Evolutionary conservation across 495 filamentous ascomycete genomes (phyloP).

Genomic region (Jackrogersella minutella): DNA sequence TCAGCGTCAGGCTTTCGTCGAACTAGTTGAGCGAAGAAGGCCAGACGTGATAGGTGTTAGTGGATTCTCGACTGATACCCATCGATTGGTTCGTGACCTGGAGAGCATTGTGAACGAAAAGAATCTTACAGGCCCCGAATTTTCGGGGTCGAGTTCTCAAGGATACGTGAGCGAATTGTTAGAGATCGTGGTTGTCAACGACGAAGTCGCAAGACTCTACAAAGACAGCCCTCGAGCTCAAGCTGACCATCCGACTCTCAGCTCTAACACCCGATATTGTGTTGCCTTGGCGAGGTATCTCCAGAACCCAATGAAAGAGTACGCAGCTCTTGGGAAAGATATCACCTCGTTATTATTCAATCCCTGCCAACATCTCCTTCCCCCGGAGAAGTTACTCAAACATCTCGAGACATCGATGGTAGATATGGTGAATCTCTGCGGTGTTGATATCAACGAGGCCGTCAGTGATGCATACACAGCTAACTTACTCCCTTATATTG

Average conservation of each 20-base stretch:
- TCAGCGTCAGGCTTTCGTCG: constrained; percentile 70
- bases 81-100: constrained; percentile 80
- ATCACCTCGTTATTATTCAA: constrained; percentile 88
- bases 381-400: constrained; percentile 83
- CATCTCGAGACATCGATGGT: constrained; percentile 93
- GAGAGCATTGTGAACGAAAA: constrained; percentile 77
- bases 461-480: constrained; percentile 79
- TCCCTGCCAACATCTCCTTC: constrained; percentile 84
- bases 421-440: constrained; percentile 96
- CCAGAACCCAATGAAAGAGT: constrained; percentile 94
- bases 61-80: constrained; percentile 89
- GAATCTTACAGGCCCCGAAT: constrained; percentile 75
- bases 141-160: constrained; percentile 66
- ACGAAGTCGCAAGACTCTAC: constrained; percentile 93
- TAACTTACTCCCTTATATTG: constrained; percentile 89
- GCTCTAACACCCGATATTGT: constrained; percentile 82
- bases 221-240: constrained; percentile 86
- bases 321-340: constrained; percentile 88
- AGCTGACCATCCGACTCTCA: constrained; percentile 79
- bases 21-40: constrained; percentile 74
- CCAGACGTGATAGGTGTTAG: constrained; percentile 91
- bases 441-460: constrained; percentile 93
- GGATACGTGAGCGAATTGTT: constrained; percentile 76
- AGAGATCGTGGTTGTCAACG: constrained; percentile 91
- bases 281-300: constrained; percentile 87